A percentile compares a stretch with the other conserved stretches of the same genome.
Evolutionary conservation across 768 basidiomycete species (phyloP).

Genomic region (Termitomyces sp.): DNA sequence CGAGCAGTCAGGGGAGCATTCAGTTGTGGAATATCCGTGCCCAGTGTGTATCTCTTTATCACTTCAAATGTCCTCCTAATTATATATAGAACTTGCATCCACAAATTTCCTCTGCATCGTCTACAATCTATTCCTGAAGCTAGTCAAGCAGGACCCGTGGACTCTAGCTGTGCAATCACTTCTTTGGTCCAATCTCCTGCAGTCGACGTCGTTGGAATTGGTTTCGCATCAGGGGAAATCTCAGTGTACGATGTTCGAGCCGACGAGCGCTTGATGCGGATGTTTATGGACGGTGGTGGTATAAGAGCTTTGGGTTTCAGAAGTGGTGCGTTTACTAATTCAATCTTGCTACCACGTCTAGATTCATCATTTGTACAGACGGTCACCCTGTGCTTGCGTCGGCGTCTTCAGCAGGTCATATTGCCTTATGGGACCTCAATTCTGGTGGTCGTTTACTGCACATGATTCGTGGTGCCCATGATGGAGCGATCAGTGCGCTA

Average conservation of each 20-base stretch:
- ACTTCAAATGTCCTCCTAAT: background rate
- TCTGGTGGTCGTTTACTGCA: slow-evolving; percentile 79
- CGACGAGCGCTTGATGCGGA: slow-evolving; percentile 83
- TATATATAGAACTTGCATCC: slow-evolving; percentile 68
- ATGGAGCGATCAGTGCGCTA: slow-evolving; percentile 74
- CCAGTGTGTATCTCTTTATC: slow-evolving; percentile 41
- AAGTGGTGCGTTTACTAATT: slow-evolving; percentile 51
- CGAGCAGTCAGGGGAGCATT: slow-evolving; percentile 74
- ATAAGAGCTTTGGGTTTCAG: slow-evolving; percentile 80
- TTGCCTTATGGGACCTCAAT: slow-evolving; percentile 93
- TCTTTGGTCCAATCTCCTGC: slow-evolving; percentile 88
- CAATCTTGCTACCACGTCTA: background rate
- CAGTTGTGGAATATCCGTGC: slow-evolving; percentile 95
- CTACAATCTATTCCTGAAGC: slow-evolving; percentile 39
- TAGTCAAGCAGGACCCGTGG: slow-evolving; percentile 14
- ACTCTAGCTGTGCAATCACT: slow-evolving; percentile 54
- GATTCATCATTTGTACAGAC: slow-evolving; percentile 40
- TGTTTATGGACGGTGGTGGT: slow-evolving; percentile 87
- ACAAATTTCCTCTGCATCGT: slow-evolving; percentile 61
- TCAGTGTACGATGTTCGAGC: slow-evolving; percentile 87
- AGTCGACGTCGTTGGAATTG: slow-evolving; percentile 94
- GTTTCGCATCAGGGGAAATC: slow-evolving; percentile 83
- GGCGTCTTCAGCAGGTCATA: slow-evolving; percentile 80
- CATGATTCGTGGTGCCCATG: slow-evolving; percentile 85
- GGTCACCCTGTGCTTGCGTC: slow-evolving; percentile 87